phyloP scores from a whole-genome alignment of 2,329 filamentous ascomycete species.

The Drechslerella coelobrocha region DNA sequence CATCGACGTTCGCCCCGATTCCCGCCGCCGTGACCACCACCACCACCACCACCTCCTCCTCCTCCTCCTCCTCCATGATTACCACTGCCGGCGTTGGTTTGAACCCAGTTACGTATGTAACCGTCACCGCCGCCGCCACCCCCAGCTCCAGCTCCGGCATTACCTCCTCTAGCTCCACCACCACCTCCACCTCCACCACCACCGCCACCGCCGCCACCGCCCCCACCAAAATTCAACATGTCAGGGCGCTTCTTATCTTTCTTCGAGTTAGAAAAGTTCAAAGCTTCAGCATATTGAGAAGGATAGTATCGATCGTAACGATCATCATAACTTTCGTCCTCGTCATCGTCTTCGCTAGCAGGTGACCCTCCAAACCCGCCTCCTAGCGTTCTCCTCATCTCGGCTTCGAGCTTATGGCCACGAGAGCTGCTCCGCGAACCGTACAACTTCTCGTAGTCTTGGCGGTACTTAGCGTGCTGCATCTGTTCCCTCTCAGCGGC shows the following conservation, averaged over 20 bases:
- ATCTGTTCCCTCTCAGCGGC: slow-evolving; percentile 45
- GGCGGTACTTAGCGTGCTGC: slow-evolving; percentile 47
- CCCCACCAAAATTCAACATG: slow-evolving; percentile 26
- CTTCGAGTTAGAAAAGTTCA: slow-evolving; percentile 28
- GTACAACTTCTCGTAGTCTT: slow-evolving; percentile 49
- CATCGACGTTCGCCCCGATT: slow-evolving; percentile 6
- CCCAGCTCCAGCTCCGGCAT: slow-evolving; percentile 29
- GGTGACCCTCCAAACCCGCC: slow-evolving; percentile 16
- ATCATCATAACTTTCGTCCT: slow-evolving; percentile 41
- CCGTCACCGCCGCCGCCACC: slow-evolving; percentile 13
- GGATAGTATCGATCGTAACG: slow-evolving; percentile 48
- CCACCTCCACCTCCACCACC: slow-evolving; percentile 34
- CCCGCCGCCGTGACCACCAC: slow-evolving; percentile 3
- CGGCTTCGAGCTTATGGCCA: slow-evolving; percentile 43
- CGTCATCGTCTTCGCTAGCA: slow-evolving; percentile 45
- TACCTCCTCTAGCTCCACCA: slow-evolving; percentile 24
- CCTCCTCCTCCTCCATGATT: slow-evolving; percentile 10
- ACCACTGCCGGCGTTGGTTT: slow-evolving; percentile 19
- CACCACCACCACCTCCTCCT: no score
- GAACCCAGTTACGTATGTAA: slow-evolving; percentile 45
- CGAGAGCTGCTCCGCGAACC: slow-evolving; percentile 40
- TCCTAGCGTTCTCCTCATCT: slow-evolving; percentile 46
- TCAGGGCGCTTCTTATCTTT: slow-evolving; percentile 47
- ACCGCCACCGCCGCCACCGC: slow-evolving; percentile 27
- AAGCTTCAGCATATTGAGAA: slow-evolving; percentile 36